Evolutionary conservation across 177 flowering plant genomes (phyloP), one percentile per base, ranked within the genome.

Genomic region (Tripterygium wilfordii): DNA sequence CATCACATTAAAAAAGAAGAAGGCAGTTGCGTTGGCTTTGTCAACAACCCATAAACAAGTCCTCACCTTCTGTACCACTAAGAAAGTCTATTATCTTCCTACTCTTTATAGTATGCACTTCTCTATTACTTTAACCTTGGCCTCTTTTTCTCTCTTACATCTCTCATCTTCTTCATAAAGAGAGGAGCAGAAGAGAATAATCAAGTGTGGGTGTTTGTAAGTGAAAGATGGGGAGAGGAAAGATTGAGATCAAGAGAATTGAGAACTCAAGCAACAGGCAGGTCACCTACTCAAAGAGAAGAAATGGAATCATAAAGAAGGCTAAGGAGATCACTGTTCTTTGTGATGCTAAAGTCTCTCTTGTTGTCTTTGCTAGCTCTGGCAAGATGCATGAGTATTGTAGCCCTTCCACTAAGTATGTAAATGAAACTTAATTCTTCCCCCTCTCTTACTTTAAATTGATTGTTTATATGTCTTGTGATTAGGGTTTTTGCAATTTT

Each of bases 231-330:
- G 90, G 86, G 48, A 74, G 90, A 60, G 90, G 89, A 0, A 79
- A 77, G 80, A 80, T 77, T 9, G 90, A 80, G 73, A 83, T 83
- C 33, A 80, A 78, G 75, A 83, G 86, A 67, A 83, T 83, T 5
- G 87, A 80, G 64, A 83, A 78, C 71, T 22, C 65, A 17, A 72
- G 63, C 28, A 83, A 78, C 74, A 77, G 91, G 63, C 78, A 76
- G 39, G 86, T 83, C 38, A 83, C 87, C 2, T 83, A 63, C 53
- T 60, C 91, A 0, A 83, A 83, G 67, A 74, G 85, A 29, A 80
- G 68, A 49, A 71, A 56, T 65, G 91, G 91, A 32, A 57, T 83
- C 24, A 33, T 77, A 7, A 83, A 83, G 71, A 83, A 83, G 38
- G 91, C 87, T 5, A 74, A 51, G 53, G 87, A 83, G 61, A 78